Evolutionary conservation across 2,329 filamentous ascomycete genomes (phyloP), one percentile per base, ranked within the genome.

Genomic region (Fusarium domesticum): DNA sequence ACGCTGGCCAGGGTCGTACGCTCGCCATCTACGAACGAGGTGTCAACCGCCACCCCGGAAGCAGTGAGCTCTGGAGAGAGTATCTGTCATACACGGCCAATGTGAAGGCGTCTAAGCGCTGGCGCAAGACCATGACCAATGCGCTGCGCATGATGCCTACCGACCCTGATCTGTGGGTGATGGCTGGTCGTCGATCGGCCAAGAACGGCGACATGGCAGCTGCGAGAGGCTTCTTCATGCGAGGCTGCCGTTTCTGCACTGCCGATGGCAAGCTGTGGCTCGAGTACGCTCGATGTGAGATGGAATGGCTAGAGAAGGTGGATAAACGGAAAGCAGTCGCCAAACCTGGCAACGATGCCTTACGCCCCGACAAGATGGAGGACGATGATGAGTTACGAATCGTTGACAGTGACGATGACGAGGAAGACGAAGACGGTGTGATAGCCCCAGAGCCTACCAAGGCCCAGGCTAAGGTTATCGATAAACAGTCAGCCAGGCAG

Each of bases 21-120:
- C 90, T 96, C 62, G 86, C 87, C 65, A 85, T 97, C 51, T 86
- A 96, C 56, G 90, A 96, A 57, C 84, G 93, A 51, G 90, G 82
- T 16, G 89, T 91, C 19, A 78, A 81, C 62, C 89, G 89, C 52
- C 93, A 96, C 62, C 86, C 88, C 1, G 89, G 88, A 4, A 88
- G 88, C 61, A 62, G 90, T 28, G 79, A 78, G 3, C 74, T 98
- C 30, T 98, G 93, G 93, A 83, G 87, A 66, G 87, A 91, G 61
- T 96, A 96, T 63, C 83, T 97, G 47, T 80, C 85, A 46, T 97
- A 89, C 65, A 84, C 88, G 14, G 78, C 83, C 57, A 78, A 81
- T 53, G 76, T 83, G 62, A 84, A 80, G 58, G 81, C 83, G 6
- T 76, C 76, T 14, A 85, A 84, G 68, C 73, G 81, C 32, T 85